A percentile compares a stretch with the other conserved stretches of the same genome.
Evolutionary conservation across 352 stramenopile species (phyloP).

Genomic region (Plasmopara muralis): DNA sequence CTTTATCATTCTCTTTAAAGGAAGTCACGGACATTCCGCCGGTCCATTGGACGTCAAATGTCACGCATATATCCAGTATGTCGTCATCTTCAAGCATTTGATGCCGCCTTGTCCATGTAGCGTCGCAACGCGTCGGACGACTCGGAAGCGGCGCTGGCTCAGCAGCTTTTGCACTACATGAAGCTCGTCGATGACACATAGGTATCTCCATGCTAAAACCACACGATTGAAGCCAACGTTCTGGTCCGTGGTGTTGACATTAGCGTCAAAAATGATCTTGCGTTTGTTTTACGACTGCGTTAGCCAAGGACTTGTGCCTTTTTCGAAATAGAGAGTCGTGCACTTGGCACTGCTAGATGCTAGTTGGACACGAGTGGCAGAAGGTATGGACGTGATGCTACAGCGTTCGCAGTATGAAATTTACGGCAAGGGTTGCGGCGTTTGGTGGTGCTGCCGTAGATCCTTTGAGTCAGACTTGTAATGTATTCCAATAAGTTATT

Average conservation of each 20-base stretch:
- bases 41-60: neutral
- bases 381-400: conserved; percentile 59
- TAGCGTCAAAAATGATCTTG: conserved; percentile 64
- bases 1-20: neutral
- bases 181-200: conserved; percentile 30
- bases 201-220: neutral
- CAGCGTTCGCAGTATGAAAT: conserved; percentile 45
- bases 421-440: conserved; percentile 31
- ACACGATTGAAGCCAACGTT: conserved; percentile 8
- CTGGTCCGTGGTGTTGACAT: conserved; percentile 46
- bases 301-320: conserved; percentile 49
- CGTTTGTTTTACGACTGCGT: conserved; percentile 62
- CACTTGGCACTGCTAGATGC: conserved; percentile 53
- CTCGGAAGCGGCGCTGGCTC: conserved; percentile 47
- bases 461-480: conserved; percentile 28
- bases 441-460: conserved; percentile 47
- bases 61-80: neutral
- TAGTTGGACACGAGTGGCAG: conserved; percentile 20
- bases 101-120: neutral
- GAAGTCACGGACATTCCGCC: neutral
- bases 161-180: conserved; percentile 71
- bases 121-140: conserved; percentile 25
- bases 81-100: conserved; percentile 7
- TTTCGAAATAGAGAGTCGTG: conserved; percentile 48
- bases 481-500: no score